phyloP scores from a whole-genome alignment of 2,329 filamentous ascomycete species.

The Xylariaceae sp. region DNA sequence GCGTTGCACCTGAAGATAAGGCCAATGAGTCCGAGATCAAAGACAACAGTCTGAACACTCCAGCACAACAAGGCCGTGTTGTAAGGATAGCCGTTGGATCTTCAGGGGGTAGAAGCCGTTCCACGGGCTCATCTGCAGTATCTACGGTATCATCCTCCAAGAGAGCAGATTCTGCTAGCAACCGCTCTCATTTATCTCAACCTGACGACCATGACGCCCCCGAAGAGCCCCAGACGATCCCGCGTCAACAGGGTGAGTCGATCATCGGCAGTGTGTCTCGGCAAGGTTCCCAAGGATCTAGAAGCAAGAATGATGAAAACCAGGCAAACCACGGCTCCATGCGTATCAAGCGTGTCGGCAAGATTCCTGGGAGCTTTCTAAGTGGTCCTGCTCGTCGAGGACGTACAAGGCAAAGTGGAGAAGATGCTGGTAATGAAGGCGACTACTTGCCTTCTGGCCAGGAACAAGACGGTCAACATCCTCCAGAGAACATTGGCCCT shows the following conservation, averaged over 20 bases:
- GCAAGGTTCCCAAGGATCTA: slow-evolving; percentile 45
- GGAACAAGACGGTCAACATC: slow-evolving; percentile 38
- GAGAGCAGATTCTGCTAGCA: slow-evolving; percentile 28
- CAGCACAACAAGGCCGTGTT: slow-evolving; percentile 45
- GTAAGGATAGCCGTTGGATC: slow-evolving; percentile 53
- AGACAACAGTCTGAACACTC: slow-evolving; percentile 47
- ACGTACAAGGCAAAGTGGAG: slow-evolving; percentile 62
- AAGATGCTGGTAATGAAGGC: slow-evolving; percentile 51
- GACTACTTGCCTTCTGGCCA: slow-evolving; percentile 36
- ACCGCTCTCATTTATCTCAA: slow-evolving; percentile 25
- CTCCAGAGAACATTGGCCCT: slow-evolving; percentile 30
- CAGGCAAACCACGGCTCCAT: slow-evolving; percentile 66
- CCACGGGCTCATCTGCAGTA: slow-evolving; percentile 31
- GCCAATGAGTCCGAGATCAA: slow-evolving; percentile 28
- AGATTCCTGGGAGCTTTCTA: slow-evolving; percentile 71
- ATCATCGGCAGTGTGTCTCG: slow-evolving; percentile 51
- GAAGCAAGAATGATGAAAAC: slow-evolving; percentile 57
- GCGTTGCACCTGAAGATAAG: slow-evolving; percentile 34
- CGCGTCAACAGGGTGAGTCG: slow-evolving; percentile 41
- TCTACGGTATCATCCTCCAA: slow-evolving; percentile 26
- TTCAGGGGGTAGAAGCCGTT: slow-evolving; percentile 39
- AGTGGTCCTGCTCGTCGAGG: slow-evolving; percentile 77
- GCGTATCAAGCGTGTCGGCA: slow-evolving; percentile 72
- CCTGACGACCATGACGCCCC: slow-evolving; percentile 39
- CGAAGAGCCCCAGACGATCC: slow-evolving; percentile 47